These are phyloP conservation scores for Kernera saxatilis DNA, from an alignment of 345 rosid genomes.

Conservation along the genomic window DNA sequence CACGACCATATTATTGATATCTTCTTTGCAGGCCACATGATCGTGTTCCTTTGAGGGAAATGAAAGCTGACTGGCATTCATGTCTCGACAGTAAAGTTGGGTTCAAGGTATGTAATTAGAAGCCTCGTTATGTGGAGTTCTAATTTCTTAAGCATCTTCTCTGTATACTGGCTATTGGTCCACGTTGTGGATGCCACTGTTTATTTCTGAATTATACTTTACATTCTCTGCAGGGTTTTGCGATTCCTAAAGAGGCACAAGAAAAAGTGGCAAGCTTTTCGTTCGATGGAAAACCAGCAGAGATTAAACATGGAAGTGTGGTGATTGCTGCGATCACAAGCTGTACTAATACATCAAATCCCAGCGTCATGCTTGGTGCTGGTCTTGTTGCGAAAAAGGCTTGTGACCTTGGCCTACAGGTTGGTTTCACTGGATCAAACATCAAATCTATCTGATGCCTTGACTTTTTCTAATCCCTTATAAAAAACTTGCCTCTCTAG, in stretches of 20 bases:
- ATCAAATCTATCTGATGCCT: not conserved
- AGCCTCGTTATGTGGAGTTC: not conserved
- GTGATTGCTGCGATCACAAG: constrained; percentile 99
- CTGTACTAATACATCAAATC: constrained; percentile 98
- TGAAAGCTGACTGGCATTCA: constrained; percentile 95
- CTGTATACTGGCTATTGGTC: not conserved
- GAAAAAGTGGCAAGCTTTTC: constrained; percentile 72
- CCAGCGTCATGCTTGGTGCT: constrained; percentile 99
- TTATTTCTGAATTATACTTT: not conserved
- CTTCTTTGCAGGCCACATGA: constrained; percentile 77
- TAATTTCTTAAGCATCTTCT: not conserved
- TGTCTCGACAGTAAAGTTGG: constrained; percentile 84
- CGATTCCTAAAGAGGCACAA: constrained; percentile 83
- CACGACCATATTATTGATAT: not conserved
- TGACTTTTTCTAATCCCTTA: not conserved
- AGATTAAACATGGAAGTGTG: constrained; percentile 94
- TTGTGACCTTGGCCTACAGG: constrained; percentile 89
- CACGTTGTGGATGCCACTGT: not conserved
- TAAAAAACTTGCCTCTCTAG: constrained; percentile 34
- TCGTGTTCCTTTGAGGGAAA: constrained; percentile 75
- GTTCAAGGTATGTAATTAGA: constrained; percentile 56
- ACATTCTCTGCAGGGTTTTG: constrained; percentile 61
- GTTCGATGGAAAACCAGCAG: constrained; percentile 83
- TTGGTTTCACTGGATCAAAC: constrained; percentile 20
- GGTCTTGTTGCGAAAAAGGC: constrained; percentile 98